Evolutionary conservation across 139 green algal species (phyloP).

Genomic region (Pleodorina starrii): DNA sequence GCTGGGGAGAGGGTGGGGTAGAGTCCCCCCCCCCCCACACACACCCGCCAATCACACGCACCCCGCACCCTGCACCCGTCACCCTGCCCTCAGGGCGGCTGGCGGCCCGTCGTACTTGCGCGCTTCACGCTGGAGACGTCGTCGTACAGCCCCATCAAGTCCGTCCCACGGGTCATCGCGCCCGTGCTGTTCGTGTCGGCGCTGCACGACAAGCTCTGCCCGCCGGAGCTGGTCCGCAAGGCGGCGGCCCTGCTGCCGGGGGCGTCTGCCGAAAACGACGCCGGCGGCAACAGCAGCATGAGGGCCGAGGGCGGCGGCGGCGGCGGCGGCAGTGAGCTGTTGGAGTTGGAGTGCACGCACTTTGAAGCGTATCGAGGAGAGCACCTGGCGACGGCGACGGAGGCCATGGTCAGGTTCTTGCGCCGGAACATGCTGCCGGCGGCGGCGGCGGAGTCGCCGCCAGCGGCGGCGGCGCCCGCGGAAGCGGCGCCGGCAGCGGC

Average conservation of each 20-base stretch:
- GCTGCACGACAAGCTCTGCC: constrained; percentile 57
- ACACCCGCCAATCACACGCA: too few relatives aligned
- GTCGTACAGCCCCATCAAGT: constrained; percentile 59
- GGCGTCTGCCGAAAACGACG: neutral
- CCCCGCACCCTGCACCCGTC: too few relatives aligned
- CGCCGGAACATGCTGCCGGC: neutral
- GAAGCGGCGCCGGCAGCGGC: neutral
- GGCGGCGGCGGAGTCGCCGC: neutral
- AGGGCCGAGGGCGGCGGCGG: neutral
- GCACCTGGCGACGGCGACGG: neutral
- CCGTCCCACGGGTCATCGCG: neutral
- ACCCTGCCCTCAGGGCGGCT: constrained; percentile 65
- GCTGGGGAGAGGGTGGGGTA: too few relatives aligned
- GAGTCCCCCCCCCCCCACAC: too few relatives aligned
- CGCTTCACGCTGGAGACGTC: constrained; percentile 55
- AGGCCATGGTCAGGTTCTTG: neutral
- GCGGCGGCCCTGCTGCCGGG: constrained; percentile 34
- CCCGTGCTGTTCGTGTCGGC: constrained; percentile 62
- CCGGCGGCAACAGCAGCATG: neutral
- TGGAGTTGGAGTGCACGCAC: constrained; percentile 49
- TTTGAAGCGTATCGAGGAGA: constrained; percentile 59
- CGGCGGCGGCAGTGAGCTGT: neutral
- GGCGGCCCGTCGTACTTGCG: constrained; percentile 55
- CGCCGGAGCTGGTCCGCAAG: constrained; percentile 3
- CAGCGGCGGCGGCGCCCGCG: neutral